These are phyloP conservation scores for Chaetothyriales sp. DNA, from an alignment of 2,329 filamentous ascomycete genomes.

Conservation along the genomic window DNA sequence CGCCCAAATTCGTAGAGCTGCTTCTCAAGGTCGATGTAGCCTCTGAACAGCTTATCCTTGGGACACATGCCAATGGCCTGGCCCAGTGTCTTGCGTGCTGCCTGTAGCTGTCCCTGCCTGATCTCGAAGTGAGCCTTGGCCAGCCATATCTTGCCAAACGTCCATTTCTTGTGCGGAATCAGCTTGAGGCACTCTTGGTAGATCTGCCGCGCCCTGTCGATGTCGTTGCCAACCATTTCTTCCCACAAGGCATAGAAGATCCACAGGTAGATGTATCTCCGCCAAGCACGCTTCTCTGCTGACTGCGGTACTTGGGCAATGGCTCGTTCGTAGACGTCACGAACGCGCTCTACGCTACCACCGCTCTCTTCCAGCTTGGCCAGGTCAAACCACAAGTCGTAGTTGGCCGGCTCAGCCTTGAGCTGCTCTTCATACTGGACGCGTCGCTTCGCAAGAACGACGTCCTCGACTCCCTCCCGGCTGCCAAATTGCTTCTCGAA, in stretches of 20 bases:
- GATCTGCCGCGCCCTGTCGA: constrained; percentile 67
- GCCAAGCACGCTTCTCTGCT: constrained; percentile 93
- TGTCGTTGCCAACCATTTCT: constrained; percentile 68
- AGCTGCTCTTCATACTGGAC: constrained; percentile 90
- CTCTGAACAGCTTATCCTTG: constrained; percentile 87
- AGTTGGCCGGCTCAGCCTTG: constrained; percentile 88
- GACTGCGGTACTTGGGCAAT: constrained; percentile 91
- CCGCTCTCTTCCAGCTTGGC: constrained; percentile 76
- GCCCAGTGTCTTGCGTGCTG: constrained; percentile 76
- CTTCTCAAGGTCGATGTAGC: constrained; percentile 83
- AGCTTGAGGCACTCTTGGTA: constrained; percentile 78
- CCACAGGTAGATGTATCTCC: constrained; percentile 94
- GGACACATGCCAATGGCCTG: constrained; percentile 86
- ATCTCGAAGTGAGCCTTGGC: constrained; percentile 88
- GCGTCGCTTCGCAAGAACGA: constrained; percentile 83
- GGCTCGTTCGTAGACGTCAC: constrained; percentile 87
- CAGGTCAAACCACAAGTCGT: constrained; percentile 95
- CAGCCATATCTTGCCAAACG: constrained; percentile 92
- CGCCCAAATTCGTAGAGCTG: constrained; percentile 88
- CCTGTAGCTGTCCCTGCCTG: constrained; percentile 63
- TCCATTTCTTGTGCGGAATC: constrained; percentile 92
- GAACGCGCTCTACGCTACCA: constrained; percentile 65
- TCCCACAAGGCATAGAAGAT: constrained; percentile 95
- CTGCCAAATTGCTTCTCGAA: constrained; percentile 99
- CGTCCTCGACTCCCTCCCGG: constrained; percentile 81